phyloP scores from a whole-genome alignment of 768 basidiomycete genomes.

The Scleroderma citrinum region DNA sequence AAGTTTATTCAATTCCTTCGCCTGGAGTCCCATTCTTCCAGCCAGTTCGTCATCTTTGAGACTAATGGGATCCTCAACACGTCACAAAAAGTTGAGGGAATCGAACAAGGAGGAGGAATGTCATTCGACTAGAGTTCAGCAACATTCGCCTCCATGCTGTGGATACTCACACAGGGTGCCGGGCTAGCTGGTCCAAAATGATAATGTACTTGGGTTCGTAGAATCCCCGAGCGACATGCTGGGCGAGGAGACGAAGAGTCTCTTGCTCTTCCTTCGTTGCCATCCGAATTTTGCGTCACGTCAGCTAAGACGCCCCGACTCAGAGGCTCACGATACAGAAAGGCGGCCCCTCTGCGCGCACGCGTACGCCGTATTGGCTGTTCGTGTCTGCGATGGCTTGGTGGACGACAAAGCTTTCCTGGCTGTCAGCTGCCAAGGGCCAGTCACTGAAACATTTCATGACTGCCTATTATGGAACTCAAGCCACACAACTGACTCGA shows the following conservation, averaged over 20 bases:
- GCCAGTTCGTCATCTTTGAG: conserved; percentile 92
- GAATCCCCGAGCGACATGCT: conserved; percentile 89
- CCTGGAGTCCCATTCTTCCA: conserved; percentile 82
- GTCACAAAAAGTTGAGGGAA: conserved; percentile 11
- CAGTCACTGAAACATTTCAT: too few species aligned
- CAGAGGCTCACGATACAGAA: neutral
- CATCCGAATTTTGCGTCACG: conserved; percentile 29
- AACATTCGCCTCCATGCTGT: conserved; percentile 5
- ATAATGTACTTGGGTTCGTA: conserved; percentile 92
- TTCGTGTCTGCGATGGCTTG: too few species aligned
- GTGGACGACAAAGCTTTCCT: too few species aligned
- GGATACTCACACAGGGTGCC: conserved; percentile 88
- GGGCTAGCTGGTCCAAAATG: conserved; percentile 89
- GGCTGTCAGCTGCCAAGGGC: too few species aligned
- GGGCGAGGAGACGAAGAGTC: conserved; percentile 79
- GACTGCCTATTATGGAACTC: too few species aligned
- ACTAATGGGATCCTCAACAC: conserved; percentile 36
- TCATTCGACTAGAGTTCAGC: conserved; percentile 15
- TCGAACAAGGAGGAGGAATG: conserved; percentile 2
- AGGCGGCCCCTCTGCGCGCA: neutral
- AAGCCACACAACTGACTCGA: too few species aligned
- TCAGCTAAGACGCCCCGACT: neutral
- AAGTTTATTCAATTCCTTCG: conserved; percentile 86
- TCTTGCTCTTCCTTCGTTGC: conserved; percentile 77
- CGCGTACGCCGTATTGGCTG: too few species aligned